These are phyloP conservation scores for Ustilaginoidea virens DNA, from an alignment of 2,329 filamentous ascomycete species.

Conservation along the genomic window DNA sequence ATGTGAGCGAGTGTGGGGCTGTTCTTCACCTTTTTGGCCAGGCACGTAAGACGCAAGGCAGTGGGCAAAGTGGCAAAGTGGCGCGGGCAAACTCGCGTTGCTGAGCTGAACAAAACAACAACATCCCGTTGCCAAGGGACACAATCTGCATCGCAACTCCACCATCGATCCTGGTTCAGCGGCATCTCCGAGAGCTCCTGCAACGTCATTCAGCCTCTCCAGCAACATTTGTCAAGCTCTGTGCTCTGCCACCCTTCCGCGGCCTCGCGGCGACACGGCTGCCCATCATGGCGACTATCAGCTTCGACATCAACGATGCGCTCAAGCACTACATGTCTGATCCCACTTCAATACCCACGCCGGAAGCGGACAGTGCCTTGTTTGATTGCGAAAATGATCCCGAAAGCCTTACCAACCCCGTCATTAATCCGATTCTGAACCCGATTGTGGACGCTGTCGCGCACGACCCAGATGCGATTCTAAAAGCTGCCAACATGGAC, in stretches of 20 bases:
- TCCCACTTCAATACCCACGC: slow-evolving; percentile 65
- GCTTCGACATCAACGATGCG: slow-evolving; percentile 92
- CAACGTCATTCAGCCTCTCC: background rate
- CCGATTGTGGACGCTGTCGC: slow-evolving; percentile 85
- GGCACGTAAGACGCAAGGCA: too few relatives aligned
- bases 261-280: slow-evolving; percentile 9
- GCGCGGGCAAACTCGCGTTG: slow-evolving; percentile 6
- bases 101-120: slow-evolving; percentile 22
- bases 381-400: slow-evolving; percentile 88
- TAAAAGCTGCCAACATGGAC: slow-evolving; percentile 67
- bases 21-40: too few relatives aligned
- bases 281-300: slow-evolving; percentile 52
- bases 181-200: background rate
- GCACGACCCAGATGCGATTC: slow-evolving; percentile 80
- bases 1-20: too few relatives aligned
- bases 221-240: background rate
- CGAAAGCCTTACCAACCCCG: slow-evolving; percentile 59
- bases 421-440: slow-evolving; percentile 78
- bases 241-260: slow-evolving; percentile 3
- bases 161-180: background rate
- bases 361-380: slow-evolving; percentile 70
- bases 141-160: slow-evolving; percentile 7
- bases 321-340: slow-evolving; percentile 96
- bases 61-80: too few relatives aligned
- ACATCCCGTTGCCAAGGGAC: slow-evolving; percentile 11